phyloP scores from a whole-genome alignment of 495 filamentous ascomycete genomes.

The Xylaria longipes region DNA sequence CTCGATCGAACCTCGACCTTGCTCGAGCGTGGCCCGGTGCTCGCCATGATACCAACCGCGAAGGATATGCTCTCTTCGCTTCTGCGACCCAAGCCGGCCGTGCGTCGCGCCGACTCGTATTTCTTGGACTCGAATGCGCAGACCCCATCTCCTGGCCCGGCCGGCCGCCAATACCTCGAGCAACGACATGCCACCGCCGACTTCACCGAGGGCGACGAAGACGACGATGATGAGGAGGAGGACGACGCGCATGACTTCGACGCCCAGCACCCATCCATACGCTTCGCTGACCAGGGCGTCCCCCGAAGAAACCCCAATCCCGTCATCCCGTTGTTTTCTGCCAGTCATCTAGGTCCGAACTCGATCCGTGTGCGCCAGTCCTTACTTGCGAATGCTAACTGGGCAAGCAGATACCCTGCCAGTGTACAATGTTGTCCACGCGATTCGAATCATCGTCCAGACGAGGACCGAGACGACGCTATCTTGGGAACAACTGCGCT shows the following conservation, averaged over 20 bases:
- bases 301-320: slow-evolving; percentile 59
- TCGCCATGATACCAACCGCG: slow-evolving; percentile 33
- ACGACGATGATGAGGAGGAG: slow-evolving; percentile 46
- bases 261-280: slow-evolving; percentile 52
- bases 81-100: slow-evolving; percentile 48
- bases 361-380: slow-evolving; percentile 9
- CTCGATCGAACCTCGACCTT: slow-evolving; percentile 18
- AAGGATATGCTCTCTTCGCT: slow-evolving; percentile 53
- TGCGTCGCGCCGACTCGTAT: slow-evolving; percentile 35
- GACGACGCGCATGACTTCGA: slow-evolving; percentile 50
- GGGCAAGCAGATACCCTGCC: slow-evolving; percentile 62
- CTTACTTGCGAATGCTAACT: slow-evolving; percentile 4
- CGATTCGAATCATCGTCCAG: slow-evolving; percentile 81
- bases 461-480: slow-evolving; percentile 87
- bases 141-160: slow-evolving; percentile 43
- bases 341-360: slow-evolving; percentile 73
- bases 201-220: slow-evolving; percentile 59
- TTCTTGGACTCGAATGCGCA: slow-evolving; percentile 40
- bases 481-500: slow-evolving; percentile 94
- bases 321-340: slow-evolving; percentile 83
- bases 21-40: neutral
- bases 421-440: slow-evolving; percentile 88
- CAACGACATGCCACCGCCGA: slow-evolving; percentile 62
- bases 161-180: slow-evolving; percentile 43
- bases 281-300: slow-evolving; percentile 39